These are phyloP conservation scores for Nitzschia sp. DNA, from an alignment of 108 stramenopile genomes.

Conservation along the genomic window DNA sequence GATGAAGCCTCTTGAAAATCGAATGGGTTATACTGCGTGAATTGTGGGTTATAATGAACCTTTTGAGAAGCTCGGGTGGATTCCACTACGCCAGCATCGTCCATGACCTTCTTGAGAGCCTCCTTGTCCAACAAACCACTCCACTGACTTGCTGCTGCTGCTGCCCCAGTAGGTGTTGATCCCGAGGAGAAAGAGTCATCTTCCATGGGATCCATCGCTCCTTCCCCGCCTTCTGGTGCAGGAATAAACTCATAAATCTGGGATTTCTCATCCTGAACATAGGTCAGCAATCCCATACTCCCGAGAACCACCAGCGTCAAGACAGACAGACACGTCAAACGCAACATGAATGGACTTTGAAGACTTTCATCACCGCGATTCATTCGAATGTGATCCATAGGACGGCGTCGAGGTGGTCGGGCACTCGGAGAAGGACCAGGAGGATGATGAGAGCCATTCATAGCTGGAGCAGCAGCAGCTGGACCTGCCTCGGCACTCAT, in stretches of 20 bases:
- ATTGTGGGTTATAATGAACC: slow-evolving; percentile 14
- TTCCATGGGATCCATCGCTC: no score
- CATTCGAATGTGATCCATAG: slow-evolving; percentile 12
- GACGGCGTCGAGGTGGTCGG: neutral
- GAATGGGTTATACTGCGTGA: slow-evolving; percentile 1
- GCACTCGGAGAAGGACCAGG: neutral
- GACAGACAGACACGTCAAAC: slow-evolving; percentile 13
- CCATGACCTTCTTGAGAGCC: neutral
- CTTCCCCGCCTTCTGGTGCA: neutral
- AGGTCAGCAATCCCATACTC: slow-evolving; percentile 17
- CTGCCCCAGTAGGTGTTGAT: no score
- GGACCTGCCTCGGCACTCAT: neutral
- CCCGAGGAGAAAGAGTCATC: no score
- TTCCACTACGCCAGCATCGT: neutral
- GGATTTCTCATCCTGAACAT: neutral
- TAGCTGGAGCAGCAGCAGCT: neutral
- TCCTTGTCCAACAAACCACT: neutral
- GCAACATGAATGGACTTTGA: slow-evolving; percentile 4
- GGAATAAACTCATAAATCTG: neutral
- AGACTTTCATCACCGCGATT: neutral
- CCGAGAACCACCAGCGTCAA: slow-evolving; percentile 4
- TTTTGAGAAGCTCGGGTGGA: neutral
- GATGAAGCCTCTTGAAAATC: slow-evolving; percentile 8
- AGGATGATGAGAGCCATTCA: neutral
- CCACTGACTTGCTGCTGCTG: no score